Evolutionary conservation across 108 stramenopile genomes (phyloP).

Genomic region (Cyclostephanos invisitatus): DNA sequence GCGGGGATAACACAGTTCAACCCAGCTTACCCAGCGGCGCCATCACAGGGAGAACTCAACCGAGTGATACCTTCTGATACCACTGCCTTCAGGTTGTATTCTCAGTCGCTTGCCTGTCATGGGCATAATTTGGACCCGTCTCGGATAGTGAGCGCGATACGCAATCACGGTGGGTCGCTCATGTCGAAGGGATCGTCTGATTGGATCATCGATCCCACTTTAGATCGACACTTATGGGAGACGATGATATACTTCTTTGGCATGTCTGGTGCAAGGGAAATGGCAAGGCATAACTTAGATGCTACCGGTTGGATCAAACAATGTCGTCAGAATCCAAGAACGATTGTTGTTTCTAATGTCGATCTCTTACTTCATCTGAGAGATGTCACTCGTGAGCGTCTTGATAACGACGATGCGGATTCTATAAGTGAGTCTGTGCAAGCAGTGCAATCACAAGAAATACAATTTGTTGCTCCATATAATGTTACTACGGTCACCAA

Average conservation of each 20-base stretch:
- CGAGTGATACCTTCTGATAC: constrained; percentile 80
- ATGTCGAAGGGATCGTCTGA: constrained; percentile 64
- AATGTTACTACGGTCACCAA: constrained; percentile 57
- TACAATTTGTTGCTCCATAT: constrained; percentile 66
- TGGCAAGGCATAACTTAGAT: constrained; percentile 57
- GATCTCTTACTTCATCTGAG: constrained; percentile 76
- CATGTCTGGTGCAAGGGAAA: constrained; percentile 56
- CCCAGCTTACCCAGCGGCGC: constrained; percentile 34
- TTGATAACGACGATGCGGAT: background rate
- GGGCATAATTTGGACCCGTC: constrained; percentile 82
- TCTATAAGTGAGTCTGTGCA: background rate
- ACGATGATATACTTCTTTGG: constrained; percentile 92
- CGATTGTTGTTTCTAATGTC: constrained; percentile 71
- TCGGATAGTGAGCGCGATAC: constrained; percentile 57
- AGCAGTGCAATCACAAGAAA: constrained; percentile 43
- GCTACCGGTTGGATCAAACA: constrained; percentile 78
- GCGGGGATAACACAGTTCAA: constrained; percentile 74
- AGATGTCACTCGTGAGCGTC: background rate
- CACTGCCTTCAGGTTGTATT: constrained; percentile 69
- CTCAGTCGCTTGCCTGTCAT: constrained; percentile 63
- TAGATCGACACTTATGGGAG: constrained; percentile 68
- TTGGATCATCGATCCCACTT: constrained; percentile 77
- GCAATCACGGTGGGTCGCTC: constrained; percentile 64
- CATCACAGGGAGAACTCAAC: constrained; percentile 31
- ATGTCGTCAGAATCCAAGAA: constrained; percentile 45